phyloP scores from a whole-genome alignment of 257 asterid genomes.

The Verbena officinalis region DNA sequence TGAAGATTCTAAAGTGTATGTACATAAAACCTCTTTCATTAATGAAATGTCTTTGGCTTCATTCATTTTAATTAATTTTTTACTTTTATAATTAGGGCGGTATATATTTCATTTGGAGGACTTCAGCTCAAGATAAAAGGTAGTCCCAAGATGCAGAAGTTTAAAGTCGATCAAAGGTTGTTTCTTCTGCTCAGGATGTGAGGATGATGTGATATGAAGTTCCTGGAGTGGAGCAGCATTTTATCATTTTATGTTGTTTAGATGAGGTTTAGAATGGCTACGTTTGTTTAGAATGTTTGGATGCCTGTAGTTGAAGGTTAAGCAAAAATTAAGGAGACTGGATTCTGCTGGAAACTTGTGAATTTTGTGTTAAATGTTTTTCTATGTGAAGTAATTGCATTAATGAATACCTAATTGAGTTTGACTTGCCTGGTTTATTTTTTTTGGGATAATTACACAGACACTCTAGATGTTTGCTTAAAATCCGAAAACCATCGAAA shows the following conservation, averaged over 20 bases:
- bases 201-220: slow-evolving; percentile 62
- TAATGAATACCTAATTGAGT: too few relatives aligned
- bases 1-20: slow-evolving; percentile 58
- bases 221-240: slow-evolving; percentile 1
- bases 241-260: neutral
- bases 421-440: too few relatives aligned
- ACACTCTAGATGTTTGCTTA: too few relatives aligned
- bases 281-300: too few relatives aligned
- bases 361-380: neutral
- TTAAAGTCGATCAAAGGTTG: slow-evolving; percentile 65
- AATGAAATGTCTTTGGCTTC: neutral
- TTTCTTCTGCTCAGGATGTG: slow-evolving; percentile 88
- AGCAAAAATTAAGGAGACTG: too few relatives aligned
- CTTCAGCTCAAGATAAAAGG: slow-evolving; percentile 84
- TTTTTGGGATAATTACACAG: too few relatives aligned
- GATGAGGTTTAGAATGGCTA: too few relatives aligned
- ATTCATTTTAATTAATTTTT: too few relatives aligned
- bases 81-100: too few relatives aligned
- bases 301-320: too few relatives aligned
- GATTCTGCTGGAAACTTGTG: neutral
- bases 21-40: slow-evolving; percentile 15
- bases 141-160: slow-evolving; percentile 56
- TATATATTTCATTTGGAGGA: slow-evolving; percentile 82
- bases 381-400: too few relatives aligned
- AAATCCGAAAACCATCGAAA: too few relatives aligned